Evolutionary conservation across 305 asterid genomes (phyloP).

Genomic region (Solanum hybrid): DNA sequence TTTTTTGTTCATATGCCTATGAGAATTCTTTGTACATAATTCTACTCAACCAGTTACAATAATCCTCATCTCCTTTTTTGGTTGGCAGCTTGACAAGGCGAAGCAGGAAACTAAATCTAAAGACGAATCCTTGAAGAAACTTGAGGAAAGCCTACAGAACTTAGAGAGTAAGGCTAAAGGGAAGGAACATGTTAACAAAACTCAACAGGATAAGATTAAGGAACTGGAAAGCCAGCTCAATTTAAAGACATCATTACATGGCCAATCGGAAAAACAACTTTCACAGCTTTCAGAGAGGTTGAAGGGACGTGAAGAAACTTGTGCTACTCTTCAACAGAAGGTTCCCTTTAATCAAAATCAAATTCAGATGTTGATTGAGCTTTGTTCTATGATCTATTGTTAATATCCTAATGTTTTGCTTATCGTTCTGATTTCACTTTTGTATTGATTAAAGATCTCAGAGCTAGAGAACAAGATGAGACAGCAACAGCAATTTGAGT

Average conservation of each 20-base stretch:
- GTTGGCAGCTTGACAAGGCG: conserved; percentile 56
- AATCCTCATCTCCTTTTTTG: background rate
- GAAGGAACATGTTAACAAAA: conserved; percentile 53
- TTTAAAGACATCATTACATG: conserved; percentile 37
- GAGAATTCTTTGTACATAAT: background rate
- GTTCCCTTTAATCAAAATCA: conserved; percentile 22
- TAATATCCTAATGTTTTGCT: background rate
- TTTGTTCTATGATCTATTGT: background rate
- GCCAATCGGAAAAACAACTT: conserved; percentile 65
- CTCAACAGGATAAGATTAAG: conserved; percentile 51
- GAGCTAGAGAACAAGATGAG: conserved; percentile 74
- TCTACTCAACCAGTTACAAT: background rate
- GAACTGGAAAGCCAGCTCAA: conserved; percentile 60
- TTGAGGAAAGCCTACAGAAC: conserved; percentile 55
- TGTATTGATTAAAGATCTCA: conserved; percentile 36
- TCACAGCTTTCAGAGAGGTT: conserved; percentile 57
- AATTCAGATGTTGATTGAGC: background rate
- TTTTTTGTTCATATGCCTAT: background rate
- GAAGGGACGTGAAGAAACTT: conserved; percentile 67
- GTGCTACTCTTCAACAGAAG: conserved; percentile 70
- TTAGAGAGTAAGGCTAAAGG: conserved; percentile 60
- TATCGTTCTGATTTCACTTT: background rate
- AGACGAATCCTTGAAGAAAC: conserved; percentile 59
- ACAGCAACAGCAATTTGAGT: conserved; percentile 43
- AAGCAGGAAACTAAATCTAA: conserved; percentile 52